These are phyloP conservation scores for Solanum hybrid DNA, from an alignment of 305 asterid genomes.

Conservation along the genomic window DNA sequence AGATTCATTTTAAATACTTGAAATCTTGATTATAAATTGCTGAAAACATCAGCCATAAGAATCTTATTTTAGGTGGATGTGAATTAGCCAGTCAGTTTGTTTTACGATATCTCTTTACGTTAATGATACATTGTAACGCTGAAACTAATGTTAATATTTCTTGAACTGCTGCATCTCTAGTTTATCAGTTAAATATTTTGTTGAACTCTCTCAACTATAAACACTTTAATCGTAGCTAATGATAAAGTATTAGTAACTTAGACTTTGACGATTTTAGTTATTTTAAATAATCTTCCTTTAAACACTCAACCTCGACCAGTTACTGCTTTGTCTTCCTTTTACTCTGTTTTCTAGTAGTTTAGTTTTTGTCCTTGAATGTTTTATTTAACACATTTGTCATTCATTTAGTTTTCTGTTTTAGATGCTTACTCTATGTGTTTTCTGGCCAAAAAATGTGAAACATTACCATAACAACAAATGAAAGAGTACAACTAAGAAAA, in stretches of 20 bases:
- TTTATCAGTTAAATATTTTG: background rate
- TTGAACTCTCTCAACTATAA: background rate
- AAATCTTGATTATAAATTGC: too few relatives aligned
- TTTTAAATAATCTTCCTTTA: background rate
- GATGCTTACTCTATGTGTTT: too few relatives aligned
- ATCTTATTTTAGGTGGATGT: background rate
- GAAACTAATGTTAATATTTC: background rate
- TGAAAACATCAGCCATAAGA: too few relatives aligned
- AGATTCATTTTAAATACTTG: background rate
- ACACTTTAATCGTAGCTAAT: background rate
- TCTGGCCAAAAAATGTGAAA: too few relatives aligned
- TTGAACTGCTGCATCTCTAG: background rate
- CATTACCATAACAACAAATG: too few relatives aligned
- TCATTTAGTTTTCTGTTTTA: too few relatives aligned
- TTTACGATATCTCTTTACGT: background rate
- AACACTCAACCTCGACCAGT: background rate
- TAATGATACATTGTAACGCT: background rate
- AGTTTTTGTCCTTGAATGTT: slow-evolving; percentile 50
- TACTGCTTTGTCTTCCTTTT: background rate
- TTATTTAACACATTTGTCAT: background rate
- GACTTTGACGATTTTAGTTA: background rate
- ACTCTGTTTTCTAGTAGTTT: background rate
- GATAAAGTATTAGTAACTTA: background rate
- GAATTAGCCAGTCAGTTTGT: background rate
- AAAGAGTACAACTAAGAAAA: too few relatives aligned